Conservation (phyloP, 192 early-diverging fungal genomes). For the Podila verticillata region DNA sequence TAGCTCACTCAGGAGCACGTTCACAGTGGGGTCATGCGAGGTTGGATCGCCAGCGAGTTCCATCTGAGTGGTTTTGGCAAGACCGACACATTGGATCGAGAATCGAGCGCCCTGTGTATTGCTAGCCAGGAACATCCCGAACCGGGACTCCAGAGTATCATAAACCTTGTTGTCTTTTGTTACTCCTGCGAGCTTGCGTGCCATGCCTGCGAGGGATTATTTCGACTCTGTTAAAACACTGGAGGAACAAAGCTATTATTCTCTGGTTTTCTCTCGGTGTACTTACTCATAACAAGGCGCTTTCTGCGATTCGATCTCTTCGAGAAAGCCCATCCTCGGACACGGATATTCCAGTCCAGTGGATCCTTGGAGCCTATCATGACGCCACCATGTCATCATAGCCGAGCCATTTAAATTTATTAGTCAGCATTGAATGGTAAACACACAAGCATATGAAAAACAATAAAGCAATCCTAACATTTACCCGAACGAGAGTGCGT, state of each 20-base stretch:
- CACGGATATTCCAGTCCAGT: conserved; percentile 45
- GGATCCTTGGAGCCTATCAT: conserved; percentile 46
- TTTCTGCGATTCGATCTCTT: conserved; percentile 49
- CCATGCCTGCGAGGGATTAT: conserved; percentile 30
- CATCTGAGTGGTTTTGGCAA: conserved; percentile 47
- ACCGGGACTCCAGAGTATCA: conserved; percentile 48
- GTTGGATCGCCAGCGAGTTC: conserved; percentile 40
- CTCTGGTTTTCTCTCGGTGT: not conserved
- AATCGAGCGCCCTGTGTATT: conserved; percentile 58
- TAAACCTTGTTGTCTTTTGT: conserved; percentile 50
- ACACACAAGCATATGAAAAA: conserved; percentile 3
- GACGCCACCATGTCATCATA: too few species aligned
- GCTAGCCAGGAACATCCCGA: conserved; percentile 62
- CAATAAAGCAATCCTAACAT: not conserved
- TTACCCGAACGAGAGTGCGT: conserved; percentile 44
- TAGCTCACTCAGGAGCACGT: conserved; percentile 19
- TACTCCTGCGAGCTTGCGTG: conserved; percentile 49
- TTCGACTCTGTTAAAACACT: too few species aligned
- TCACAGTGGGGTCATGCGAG: conserved; percentile 27
- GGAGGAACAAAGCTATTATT: not conserved
- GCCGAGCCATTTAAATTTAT: not conserved
- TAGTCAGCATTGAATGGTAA: conserved; percentile 6
- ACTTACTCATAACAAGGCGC: conserved; percentile 48
- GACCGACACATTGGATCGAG: conserved; percentile 58
- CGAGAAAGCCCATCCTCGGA: conserved; percentile 56